A percentile compares a stretch with the other conserved stretches of the same genome.
These are phyloP conservation scores for Mycena haematopus DNA, from an alignment of 768 basidiomycete species.

Conservation along the genomic window DNA sequence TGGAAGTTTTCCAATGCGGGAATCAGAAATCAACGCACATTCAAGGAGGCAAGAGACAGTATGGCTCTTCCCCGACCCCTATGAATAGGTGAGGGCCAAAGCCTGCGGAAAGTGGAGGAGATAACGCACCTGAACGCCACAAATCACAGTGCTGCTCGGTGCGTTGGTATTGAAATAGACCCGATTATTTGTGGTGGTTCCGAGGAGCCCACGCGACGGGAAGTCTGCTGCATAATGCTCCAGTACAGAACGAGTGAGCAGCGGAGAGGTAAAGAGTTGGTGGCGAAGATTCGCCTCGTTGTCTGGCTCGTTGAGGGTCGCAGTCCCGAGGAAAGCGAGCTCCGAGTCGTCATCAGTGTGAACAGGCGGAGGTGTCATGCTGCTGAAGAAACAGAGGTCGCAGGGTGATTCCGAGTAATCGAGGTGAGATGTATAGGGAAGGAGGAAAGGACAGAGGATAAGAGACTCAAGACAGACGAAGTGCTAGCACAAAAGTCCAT, in stretches of 20 bases:
- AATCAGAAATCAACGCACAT: slow-evolving; percentile 49
- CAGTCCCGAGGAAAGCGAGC: too few species aligned
- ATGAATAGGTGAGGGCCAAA: neutral
- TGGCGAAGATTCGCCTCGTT: slow-evolving; percentile 1
- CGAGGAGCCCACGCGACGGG: neutral
- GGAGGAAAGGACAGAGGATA: too few species aligned
- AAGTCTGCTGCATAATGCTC: neutral
- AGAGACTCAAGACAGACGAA: too few species aligned
- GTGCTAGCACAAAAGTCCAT: too few species aligned
- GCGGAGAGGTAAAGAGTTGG: slow-evolving; percentile 21
- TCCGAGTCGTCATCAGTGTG: too few species aligned
- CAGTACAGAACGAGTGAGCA: slow-evolving; percentile 17
- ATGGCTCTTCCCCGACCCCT: slow-evolving; percentile 60
- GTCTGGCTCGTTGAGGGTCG: too few species aligned
- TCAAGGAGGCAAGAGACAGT: slow-evolving; percentile 58
- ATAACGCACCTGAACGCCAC: slow-evolving; percentile 50
- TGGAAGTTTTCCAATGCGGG: slow-evolving; percentile 45
- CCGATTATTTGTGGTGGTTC: slow-evolving; percentile 42
- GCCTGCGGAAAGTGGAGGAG: neutral
- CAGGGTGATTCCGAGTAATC: too few species aligned
- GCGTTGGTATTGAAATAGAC: slow-evolving; percentile 61
- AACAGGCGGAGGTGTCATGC: too few species aligned
- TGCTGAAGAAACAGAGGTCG: too few species aligned
- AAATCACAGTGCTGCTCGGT: slow-evolving; percentile 55
- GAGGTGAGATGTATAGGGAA: too few species aligned